Base-by-base conservation (phyloP, 2,329 filamentous ascomycete genomes). In the Penicillium sp. region DNA sequence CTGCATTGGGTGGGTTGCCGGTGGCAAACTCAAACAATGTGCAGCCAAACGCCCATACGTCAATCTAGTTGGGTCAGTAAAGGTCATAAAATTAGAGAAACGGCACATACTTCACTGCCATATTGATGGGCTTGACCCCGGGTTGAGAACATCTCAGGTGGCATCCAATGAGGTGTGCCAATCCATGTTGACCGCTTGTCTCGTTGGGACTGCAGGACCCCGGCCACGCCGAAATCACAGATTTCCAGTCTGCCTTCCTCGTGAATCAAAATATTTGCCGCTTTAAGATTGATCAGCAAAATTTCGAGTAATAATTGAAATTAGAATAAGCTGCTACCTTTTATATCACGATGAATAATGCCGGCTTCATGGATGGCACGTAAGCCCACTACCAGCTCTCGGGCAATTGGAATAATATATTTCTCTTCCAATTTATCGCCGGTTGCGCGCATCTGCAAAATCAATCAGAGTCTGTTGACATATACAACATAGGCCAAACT, bases 151-250 rank as follows among this genome's bases (percentile, higher is more conserved):
- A 87, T 76, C 66, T 88, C 85, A 4, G 82, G 83, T 6, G 85
- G 82, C 84, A 88, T 86, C 82, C 84, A 88, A 64, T 86, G 82
- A 3, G 84, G 82, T 4, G 85, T 88, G 23, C 85, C 85, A 49
- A 88, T 83, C 68, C 87, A 85, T 4, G 85, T 88, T 9, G 81
- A 82, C 53, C 85, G 77, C 70, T 87, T 88, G 53, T 83, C 81
- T 53, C 79, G 75, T 54, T 83, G 79, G 4, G 79, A 82, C 60
- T 87, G 82, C 9, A 87, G 75, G 8, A 85, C 75, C n/a, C 82
- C 84, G 33, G 85, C 83, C 25, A 88, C 83, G 57, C 85, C 85
- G 64, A 88, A 88, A 62, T 88, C 85, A 65, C 85, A 86, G 29
- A 88, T 78, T 61, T 87, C 81, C 2, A 88, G 74, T 31, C 80